Conservation (phyloP, 1,284 basidiomycete species). For the Fistulinella cinereoalba region DNA sequence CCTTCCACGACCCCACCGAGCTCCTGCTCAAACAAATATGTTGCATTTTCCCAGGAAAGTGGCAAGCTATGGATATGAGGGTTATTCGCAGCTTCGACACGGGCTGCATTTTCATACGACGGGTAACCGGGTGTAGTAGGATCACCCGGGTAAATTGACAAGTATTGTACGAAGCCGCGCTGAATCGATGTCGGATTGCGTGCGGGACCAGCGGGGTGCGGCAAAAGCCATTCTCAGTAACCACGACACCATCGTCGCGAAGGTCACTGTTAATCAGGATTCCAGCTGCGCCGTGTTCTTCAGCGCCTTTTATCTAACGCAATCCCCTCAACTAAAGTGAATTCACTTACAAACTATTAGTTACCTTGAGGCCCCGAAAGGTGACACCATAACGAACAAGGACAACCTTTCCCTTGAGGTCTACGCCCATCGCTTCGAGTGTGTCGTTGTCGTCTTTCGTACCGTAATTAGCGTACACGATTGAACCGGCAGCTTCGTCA, state of each 20-base stretch:
- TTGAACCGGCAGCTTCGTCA: constrained; percentile 62
- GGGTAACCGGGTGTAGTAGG: constrained; percentile 87
- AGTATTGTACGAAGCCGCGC: constrained; percentile 84
- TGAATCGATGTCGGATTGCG: constrained; percentile 83
- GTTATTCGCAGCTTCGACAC: constrained; percentile 65
- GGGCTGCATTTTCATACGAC: constrained; percentile 80
- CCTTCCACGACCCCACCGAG: constrained; percentile 40
- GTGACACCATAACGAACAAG: constrained; percentile 77
- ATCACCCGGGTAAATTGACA: constrained; percentile 81
- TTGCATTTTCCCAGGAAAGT: constrained; percentile 70
- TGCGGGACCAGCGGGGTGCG: constrained; percentile 86
- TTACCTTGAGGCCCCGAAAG: constrained; percentile 83
- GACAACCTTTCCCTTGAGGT: constrained; percentile 81
- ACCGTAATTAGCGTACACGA: constrained; percentile 85
- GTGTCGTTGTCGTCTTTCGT: constrained; percentile 73
- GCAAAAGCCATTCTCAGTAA: constrained; percentile 70
- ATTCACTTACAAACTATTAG: background rate
- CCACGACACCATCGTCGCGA: constrained; percentile 83
- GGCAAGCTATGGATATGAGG: constrained; percentile 83
- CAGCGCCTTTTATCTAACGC: constrained; percentile 69
- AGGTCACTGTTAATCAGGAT: constrained; percentile 86
- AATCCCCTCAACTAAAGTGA: background rate
- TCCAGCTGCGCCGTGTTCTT: constrained; percentile 78
- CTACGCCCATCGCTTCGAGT: constrained; percentile 58
- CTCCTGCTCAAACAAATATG: constrained; percentile 55